phyloP scores from a whole-genome alignment of 345 rosid genomes.

The Dipteronia sinensis region DNA sequence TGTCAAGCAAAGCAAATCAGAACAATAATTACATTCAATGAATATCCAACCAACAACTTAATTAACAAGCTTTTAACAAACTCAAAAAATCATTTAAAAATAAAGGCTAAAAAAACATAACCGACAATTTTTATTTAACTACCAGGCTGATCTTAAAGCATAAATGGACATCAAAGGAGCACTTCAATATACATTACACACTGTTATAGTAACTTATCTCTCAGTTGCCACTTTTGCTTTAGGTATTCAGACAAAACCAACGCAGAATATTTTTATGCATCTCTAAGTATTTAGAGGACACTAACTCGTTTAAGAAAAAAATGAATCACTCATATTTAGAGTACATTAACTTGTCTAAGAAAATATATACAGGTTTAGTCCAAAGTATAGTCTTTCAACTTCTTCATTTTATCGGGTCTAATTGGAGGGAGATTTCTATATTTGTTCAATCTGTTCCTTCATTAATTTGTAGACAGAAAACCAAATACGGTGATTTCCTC shows the following conservation, averaged over 20 bases:
- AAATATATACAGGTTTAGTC: background rate
- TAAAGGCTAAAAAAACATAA: too few relatives aligned
- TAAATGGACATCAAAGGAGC: conserved; percentile 1
- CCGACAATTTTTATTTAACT: background rate
- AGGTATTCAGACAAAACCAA: background rate
- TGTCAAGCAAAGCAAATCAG: conserved; percentile 32
- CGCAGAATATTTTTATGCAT: background rate
- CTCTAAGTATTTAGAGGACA: background rate
- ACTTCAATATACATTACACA: background rate
- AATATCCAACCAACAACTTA: background rate
- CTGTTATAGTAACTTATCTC: background rate
- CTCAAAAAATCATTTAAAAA: background rate
- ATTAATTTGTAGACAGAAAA: background rate
- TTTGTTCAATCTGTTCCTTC: background rate
- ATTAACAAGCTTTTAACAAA: background rate
- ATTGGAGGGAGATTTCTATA: background rate
- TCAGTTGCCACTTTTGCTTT: background rate
- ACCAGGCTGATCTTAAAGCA: background rate
- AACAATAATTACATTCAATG: conserved; percentile 5
- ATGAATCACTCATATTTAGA: too few relatives aligned
- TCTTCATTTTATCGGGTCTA: background rate
- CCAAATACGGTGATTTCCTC: background rate
- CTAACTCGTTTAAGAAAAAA: too few relatives aligned
- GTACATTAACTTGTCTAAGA: too few relatives aligned
- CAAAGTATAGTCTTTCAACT: background rate